Evolutionary conservation across 2,329 filamentous ascomycete species (phyloP), one percentile per base, ranked within the genome.

Genomic region (Xylariaceae sp.): DNA sequence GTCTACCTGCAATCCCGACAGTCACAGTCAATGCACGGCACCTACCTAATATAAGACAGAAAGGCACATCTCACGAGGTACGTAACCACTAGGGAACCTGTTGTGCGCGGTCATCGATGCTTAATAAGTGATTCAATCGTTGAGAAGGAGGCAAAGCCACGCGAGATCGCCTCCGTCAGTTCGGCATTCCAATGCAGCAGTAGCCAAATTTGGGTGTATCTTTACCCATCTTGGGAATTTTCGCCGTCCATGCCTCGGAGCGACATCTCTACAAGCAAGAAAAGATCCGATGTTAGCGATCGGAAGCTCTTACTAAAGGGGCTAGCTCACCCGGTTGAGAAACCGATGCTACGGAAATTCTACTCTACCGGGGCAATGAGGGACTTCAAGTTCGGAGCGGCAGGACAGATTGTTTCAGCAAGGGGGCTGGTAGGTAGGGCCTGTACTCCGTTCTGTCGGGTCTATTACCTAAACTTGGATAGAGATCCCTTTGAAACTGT

Each of bases 161-260:
- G 12, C 4, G 27, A 4, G 27, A 12, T 8, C 22, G 44, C 37
- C 40, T 43, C 43, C 42, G 50, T 37, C 40, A 20, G 29, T 25
- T 23, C 47, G 22, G 32, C 32, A 44, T 22, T 37, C 37, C 39
- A 27, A 27, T 40, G 23, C 17, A 45, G 17, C 21, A 50, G 36
- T 14, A 8, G 34, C 22, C 40, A 34, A 12, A 21, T 37, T 40
- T 22, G 43, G 14, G 14, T 29, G 37, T 10, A 40, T 45, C n/a
- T n/a, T 52, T 51, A 52, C 51, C 58, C 59, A 47, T 36, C 52
- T 53, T 53, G 47, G 60, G 60, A 55, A 61, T 49, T 37, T 56
- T 52, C 47, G 54, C 60, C 60, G 60, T 42, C 44, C 44, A 40
- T 60, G 54, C 59, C 53, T 61, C 59, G 55, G 58, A 36, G 37